Percentiles rank a stretch among this genome's conserved stretches.
Conservation (phyloP, 768 basidiomycete species). For the Cubamyces sp. region DNA sequence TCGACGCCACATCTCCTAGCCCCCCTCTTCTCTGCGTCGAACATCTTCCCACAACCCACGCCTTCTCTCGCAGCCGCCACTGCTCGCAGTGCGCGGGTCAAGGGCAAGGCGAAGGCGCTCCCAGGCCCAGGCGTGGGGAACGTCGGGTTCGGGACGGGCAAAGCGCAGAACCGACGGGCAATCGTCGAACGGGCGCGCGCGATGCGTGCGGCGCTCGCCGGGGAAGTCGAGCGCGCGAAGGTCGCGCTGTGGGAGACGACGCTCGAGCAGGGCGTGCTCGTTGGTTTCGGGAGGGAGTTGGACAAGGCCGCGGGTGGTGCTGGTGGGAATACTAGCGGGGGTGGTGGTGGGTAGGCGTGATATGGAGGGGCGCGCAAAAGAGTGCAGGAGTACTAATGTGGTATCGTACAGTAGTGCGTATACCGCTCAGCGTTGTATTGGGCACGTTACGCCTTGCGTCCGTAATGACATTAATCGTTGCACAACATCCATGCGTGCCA, state of each 20-base stretch:
- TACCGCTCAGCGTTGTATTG: neutral
- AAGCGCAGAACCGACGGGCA: constrained; percentile 41
- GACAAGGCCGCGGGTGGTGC: constrained; percentile 7
- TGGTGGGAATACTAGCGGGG: neutral
- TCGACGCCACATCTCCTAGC: neutral
- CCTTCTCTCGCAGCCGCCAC: neutral
- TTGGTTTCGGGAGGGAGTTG: constrained; percentile 22
- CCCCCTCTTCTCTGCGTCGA: too few species aligned
- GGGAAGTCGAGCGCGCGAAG: constrained; percentile 62
- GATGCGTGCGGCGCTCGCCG: constrained; percentile 52
- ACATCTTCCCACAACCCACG: too few species aligned
- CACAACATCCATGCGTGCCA: too few species aligned
- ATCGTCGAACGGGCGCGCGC: constrained; percentile 57
- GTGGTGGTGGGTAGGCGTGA: neutral
- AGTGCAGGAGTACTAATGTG: too few species aligned
- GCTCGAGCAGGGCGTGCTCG: constrained; percentile 67
- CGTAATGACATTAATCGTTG: neutral
- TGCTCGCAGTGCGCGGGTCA: constrained; percentile 4
- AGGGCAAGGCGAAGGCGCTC: constrained; percentile 25
- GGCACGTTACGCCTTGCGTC: too few species aligned
- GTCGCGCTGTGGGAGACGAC: constrained; percentile 75
- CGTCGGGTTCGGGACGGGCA: neutral
- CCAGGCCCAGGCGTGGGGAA: constrained; percentile 10
- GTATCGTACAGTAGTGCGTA: too few species aligned
- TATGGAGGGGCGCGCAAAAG: neutral